These are phyloP conservation scores for Panellus pusillus DNA, from an alignment of 768 basidiomycete species.

Conservation along the genomic window DNA sequence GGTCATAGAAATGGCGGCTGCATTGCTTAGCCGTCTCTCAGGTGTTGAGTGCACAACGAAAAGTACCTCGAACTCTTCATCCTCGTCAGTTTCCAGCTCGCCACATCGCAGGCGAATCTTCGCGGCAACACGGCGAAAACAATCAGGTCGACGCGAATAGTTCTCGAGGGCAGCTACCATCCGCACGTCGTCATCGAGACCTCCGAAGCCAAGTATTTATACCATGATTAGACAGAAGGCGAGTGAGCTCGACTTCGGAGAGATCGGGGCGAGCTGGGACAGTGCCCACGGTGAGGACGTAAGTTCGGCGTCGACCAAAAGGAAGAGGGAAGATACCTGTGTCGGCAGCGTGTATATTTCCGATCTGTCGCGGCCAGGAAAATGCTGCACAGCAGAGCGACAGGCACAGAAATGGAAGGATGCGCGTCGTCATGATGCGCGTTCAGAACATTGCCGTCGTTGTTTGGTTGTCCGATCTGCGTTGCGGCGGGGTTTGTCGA, in stretches of 20 bases:
- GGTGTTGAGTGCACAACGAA: not conserved
- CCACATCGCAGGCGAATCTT: constrained; percentile 51
- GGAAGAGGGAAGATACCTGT: constrained; percentile 6
- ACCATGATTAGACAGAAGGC: constrained; percentile 22
- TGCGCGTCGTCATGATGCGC: too few species aligned
- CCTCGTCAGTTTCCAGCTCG: constrained; percentile 60
- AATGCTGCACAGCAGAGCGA: too few species aligned
- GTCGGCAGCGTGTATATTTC: not conserved
- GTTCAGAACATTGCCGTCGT: not conserved
- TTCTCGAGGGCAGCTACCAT: constrained; percentile 42
- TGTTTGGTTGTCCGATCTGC: not conserved
- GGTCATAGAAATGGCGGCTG: constrained; percentile 77
- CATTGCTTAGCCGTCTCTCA: not conserved
- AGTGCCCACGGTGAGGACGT: not conserved
- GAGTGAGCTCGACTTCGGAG: constrained; percentile 2
- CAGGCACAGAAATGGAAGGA: too few species aligned
- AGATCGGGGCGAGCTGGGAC: constrained; percentile 2
- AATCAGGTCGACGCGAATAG: constrained; percentile 55
- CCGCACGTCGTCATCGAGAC: constrained; percentile 24
- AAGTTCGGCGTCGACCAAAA: not conserved
- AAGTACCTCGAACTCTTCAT: constrained; percentile 59
- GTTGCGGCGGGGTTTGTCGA: too few species aligned
- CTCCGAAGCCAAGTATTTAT: not conserved
- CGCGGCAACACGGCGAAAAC: constrained; percentile 56
- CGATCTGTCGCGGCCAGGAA: too few species aligned